Base-by-base conservation (phyloP, 257 asterid genomes). In the Scutellaria galericulata region DNA sequence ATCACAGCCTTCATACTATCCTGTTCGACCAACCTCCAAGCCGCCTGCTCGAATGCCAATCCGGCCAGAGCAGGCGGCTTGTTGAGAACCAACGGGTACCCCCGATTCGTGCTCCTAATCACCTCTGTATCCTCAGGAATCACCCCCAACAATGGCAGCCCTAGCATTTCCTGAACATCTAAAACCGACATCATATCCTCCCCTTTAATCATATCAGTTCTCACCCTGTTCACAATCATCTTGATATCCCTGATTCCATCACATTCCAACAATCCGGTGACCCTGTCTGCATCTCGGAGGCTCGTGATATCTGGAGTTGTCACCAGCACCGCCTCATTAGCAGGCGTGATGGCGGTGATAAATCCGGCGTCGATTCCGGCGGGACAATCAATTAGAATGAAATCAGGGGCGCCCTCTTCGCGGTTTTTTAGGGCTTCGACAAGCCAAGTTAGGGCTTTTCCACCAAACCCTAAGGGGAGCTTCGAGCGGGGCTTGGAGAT, bases 141-240 rank as follows among this genome's bases (percentile, higher is more conserved):
- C 63, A 88, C 96, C 3, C 98, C 99, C 75, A 91, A 73, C 83
- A 94, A 83, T 1, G 99, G 89, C 84, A 91, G 70, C 52, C 99
- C 98, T 53, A 94, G 76, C 99, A 91, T 94, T 74, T 94, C 98
- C 60, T 94, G 97, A 45, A 94, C 98, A 74, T 91, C 98, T 59
- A 94, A 76, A 40, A 94, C 99, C 8, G 98, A 94, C 98, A 94
- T 94, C 99, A 94, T 94, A 74, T 94, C 99, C 77, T 94, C 99
- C 62, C 98, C 99, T 67, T 77, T 87, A 0, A 94, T 91, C 99
- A 94, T 91, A 81, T 94, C 98, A 2, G 99, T 94, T 35, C 99
- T 85, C 18, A 90, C 98, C 73, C 99, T 81, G 62, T 94, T 94
- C 83, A 94, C 99, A 48, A 94, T 88, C 98, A 91, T 94, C 89